A percentile compares a stretch with the other conserved stretches of the same genome.
Conservation (phyloP, 106 monocot genomes). For the Iris macrosiphon region DNA sequence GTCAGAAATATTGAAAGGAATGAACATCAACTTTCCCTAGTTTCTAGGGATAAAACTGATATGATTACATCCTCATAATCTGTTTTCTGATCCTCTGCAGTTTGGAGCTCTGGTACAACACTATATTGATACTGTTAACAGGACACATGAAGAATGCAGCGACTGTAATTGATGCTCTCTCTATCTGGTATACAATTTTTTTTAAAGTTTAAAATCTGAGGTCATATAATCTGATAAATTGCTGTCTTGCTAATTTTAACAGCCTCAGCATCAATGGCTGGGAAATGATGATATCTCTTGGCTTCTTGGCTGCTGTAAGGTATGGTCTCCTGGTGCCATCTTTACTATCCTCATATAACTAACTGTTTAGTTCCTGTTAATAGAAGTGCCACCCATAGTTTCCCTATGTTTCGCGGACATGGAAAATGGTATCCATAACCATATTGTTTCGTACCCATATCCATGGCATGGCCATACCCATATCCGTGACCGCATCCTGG, state of each 20-base stretch:
- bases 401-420: too few species aligned
- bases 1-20: too few species aligned
- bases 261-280: slow-evolving; percentile 85
- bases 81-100: slow-evolving; percentile 12
- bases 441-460: too few species aligned
- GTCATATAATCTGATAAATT: neutral
- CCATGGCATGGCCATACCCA: too few species aligned
- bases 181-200: slow-evolving; percentile 51
- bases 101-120: slow-evolving; percentile 82
- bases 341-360: neutral
- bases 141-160: slow-evolving; percentile 74
- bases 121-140: slow-evolving; percentile 58
- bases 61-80: too few species aligned
- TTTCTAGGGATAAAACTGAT: too few species aligned
- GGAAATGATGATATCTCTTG: slow-evolving; percentile 89
- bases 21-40: too few species aligned
- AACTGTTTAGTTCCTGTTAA: neutral
- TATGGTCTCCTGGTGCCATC: slow-evolving; percentile 11
- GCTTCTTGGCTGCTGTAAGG: slow-evolving; percentile 74
- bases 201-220: neutral
- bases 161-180: slow-evolving; percentile 75
- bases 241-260: neutral
- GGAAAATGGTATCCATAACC: too few species aligned
- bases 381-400: neutral
- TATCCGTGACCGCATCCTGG: too few species aligned